A percentile compares a stretch with the other conserved stretches of the same genome.
Evolutionary conservation across 1,284 basidiomycete species (phyloP).

Genomic region (Fomes fomentarius): DNA sequence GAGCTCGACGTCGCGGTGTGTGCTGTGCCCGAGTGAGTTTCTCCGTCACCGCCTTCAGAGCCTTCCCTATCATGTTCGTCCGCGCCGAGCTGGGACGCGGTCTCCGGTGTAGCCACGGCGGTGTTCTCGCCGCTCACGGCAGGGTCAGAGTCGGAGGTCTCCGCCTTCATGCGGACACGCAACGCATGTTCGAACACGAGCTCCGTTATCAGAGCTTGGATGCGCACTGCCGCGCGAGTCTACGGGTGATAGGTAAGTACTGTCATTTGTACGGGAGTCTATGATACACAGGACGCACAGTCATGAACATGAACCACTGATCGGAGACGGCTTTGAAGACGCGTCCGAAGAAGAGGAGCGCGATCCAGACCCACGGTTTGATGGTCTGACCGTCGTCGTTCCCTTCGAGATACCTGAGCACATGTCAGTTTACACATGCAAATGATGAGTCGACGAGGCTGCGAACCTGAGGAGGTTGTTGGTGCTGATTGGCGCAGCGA

Average conservation of each 20-base stretch:
- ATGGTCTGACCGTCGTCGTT: constrained; percentile 41
- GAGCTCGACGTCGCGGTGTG: constrained; percentile 14
- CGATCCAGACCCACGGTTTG: constrained; percentile 65
- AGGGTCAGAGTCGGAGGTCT: constrained; percentile 14
- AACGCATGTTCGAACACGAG: constrained; percentile 61
- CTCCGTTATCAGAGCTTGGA: constrained; percentile 57
- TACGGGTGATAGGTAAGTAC: too few relatives aligned
- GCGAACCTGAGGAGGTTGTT: constrained; percentile 34
- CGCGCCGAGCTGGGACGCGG: constrained; percentile 17
- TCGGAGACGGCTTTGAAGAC: constrained; percentile 41
- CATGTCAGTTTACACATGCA: background rate
- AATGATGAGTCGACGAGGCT: background rate
- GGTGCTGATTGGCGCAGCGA: constrained; percentile 49
- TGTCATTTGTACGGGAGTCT: too few relatives aligned
- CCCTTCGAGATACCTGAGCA: constrained; percentile 45
- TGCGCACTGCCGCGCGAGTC: constrained; percentile 42
- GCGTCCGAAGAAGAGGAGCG: constrained; percentile 62
- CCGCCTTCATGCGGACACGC: constrained; percentile 52
- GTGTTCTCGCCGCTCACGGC: constrained; percentile 15
- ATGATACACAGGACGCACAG: constrained; percentile 6
- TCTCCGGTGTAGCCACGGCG: constrained; percentile 31
- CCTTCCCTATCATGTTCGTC: constrained; percentile 1
- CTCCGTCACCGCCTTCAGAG: constrained; percentile 6
- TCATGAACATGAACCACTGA: constrained; percentile 44
- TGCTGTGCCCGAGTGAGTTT: constrained; percentile 3